Evolutionary conservation across 176 grass and related monocot genomes (phyloP).

Genomic region (Phoenix roebelenii): DNA sequence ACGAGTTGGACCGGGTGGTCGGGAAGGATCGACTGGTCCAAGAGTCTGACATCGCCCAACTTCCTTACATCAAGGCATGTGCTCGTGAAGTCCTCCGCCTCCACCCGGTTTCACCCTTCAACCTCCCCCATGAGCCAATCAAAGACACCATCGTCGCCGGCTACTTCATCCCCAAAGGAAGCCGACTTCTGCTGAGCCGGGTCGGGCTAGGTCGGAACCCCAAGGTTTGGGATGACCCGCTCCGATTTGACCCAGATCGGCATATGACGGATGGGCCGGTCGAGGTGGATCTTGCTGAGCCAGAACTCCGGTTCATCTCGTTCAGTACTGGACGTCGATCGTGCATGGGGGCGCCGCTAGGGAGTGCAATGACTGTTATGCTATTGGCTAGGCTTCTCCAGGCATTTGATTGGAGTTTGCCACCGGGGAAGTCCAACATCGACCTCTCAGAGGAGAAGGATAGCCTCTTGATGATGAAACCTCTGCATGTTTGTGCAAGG

Average conservation of each 20-base stretch:
- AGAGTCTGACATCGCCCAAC: constrained; percentile 15
- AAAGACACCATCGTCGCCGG: constrained; percentile 12
- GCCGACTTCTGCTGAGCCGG: constrained; percentile 21
- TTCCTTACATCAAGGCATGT: constrained; percentile 31
- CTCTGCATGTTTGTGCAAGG: too few relatives aligned
- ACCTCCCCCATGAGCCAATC: constrained; percentile 30
- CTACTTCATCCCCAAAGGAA: constrained; percentile 30
- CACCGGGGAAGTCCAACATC: not conserved
- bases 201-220: constrained; percentile 32
- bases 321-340: constrained; percentile 23
- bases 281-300: constrained; percentile 13
- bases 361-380: constrained; percentile 23
- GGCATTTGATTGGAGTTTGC: constrained; percentile 24
- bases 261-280: not conserved
- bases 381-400: constrained; percentile 28
- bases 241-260: constrained; percentile 12
- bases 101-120: constrained; percentile 34
- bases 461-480: too few relatives aligned
- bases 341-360: constrained; percentile 16
- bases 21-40: constrained; percentile 8
- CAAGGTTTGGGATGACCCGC: constrained; percentile 21
- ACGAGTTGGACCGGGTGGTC: constrained; percentile 26
- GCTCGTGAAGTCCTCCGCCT: constrained; percentile 30
- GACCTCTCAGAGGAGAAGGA: not conserved
- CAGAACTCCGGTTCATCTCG: constrained; percentile 23